Evolutionary conservation across 805 yeast species (phyloP).

Genomic region (Zygotorulaspora chibaensis): DNA sequence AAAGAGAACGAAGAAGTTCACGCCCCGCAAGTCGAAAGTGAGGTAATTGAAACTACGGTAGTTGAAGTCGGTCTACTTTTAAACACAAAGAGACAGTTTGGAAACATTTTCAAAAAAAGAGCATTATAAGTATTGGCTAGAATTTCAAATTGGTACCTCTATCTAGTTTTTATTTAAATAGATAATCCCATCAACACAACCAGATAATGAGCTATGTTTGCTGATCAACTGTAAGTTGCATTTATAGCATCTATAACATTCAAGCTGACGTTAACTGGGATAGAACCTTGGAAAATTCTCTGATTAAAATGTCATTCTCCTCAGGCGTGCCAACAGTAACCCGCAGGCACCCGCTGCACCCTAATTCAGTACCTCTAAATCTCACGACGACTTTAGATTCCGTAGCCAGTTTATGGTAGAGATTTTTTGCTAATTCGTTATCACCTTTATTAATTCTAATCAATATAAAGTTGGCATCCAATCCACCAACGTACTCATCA

Average conservation of each 20-base stretch:
- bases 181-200: background rate
- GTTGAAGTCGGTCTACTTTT: slow-evolving; percentile 23
- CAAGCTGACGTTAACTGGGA: slow-evolving; percentile 16
- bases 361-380: slow-evolving; percentile 84
- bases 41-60: slow-evolving; percentile 18
- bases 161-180: background rate
- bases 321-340: slow-evolving; percentile 79
- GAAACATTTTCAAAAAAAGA: slow-evolving; percentile 21
- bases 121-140: too few relatives aligned
- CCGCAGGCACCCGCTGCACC: slow-evolving; percentile 84
- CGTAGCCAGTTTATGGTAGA: slow-evolving; percentile 69
- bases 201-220: too few relatives aligned
- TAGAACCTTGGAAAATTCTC: slow-evolving; percentile 42
- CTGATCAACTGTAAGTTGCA: background rate
- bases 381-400: slow-evolving; percentile 78
- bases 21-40: background rate
- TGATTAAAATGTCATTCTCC: slow-evolving; percentile 61
- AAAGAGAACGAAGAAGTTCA: background rate
- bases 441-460: slow-evolving; percentile 76
- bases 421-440: slow-evolving; percentile 59
- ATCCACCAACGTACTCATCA: slow-evolving; percentile 69
- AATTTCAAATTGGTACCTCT: too few relatives aligned
- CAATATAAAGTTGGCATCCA: slow-evolving; percentile 81
- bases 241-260: background rate
- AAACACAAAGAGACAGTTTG: slow-evolving; percentile 27